Conservation (phyloP, 2,329 filamentous ascomycete genomes). For the Phyllosticta citrichinensis region DNA sequence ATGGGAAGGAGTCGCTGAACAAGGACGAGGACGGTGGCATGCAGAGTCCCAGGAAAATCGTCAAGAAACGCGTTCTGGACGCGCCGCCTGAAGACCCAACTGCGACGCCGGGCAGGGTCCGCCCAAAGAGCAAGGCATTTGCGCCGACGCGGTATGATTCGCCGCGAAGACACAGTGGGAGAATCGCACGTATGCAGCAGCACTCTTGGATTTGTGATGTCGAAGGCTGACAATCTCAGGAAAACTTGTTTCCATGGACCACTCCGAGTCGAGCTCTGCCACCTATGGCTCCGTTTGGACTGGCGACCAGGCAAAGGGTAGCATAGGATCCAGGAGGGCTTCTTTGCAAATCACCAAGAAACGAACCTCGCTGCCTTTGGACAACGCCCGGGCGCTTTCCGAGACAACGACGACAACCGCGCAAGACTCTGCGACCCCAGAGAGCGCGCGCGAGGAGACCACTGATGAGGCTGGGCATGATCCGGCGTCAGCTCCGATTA, state of each 20-base stretch:
- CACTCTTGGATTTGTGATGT: background rate
- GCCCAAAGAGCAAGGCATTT: conserved; percentile 22
- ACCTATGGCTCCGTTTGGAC: background rate
- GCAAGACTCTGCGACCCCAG: background rate
- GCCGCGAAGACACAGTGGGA: background rate
- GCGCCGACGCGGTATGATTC: conserved; percentile 24
- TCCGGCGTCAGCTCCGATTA: background rate
- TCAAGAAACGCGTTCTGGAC: conserved; percentile 35
- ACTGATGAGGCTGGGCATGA: background rate
- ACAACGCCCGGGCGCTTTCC: background rate
- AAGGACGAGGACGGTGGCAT: conserved; percentile 16
- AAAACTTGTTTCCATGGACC: background rate
- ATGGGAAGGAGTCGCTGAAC: conserved; percentile 9
- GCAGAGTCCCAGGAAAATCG: conserved; percentile 30
- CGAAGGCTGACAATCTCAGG: background rate
- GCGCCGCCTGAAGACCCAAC: conserved; percentile 20
- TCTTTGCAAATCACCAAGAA: too few relatives aligned
- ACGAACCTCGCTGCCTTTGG: background rate
- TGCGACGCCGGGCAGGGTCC: conserved; percentile 10
- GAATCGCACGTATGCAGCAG: background rate
- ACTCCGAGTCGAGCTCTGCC: background rate
- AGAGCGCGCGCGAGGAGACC: background rate
- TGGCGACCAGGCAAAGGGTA: background rate
- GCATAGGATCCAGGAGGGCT: too few relatives aligned
- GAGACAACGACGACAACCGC: background rate